Conservation (phyloP, 2,329 filamentous ascomycete species). For the Penicillium sp. region DNA sequence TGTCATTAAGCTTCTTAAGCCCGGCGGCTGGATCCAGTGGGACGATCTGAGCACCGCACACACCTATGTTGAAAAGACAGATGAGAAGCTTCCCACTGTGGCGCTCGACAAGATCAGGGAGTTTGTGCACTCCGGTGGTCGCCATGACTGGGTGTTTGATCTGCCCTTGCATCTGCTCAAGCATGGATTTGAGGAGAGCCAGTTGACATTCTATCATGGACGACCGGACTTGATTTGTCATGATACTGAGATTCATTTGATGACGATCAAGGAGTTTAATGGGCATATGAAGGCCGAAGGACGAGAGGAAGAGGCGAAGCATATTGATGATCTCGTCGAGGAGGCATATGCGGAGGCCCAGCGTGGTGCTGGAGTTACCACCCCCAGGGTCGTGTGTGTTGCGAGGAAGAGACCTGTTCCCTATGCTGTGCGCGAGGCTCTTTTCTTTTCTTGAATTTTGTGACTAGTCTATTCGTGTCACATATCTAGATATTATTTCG, state of each 20-base stretch:
- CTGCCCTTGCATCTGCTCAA: slow-evolving; percentile 12
- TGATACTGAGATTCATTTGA: slow-evolving; percentile 19
- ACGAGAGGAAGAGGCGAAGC: slow-evolving; percentile 9
- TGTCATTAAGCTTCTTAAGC: slow-evolving; percentile 26
- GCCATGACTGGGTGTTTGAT: slow-evolving; percentile 23
- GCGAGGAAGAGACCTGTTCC: background rate
- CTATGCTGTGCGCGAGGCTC: background rate
- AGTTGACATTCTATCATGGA: slow-evolving; percentile 15
- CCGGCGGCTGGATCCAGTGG: slow-evolving; percentile 32
- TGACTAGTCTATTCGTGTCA: no score
- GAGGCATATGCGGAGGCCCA: slow-evolving; percentile 12
- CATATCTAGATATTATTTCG: no score
- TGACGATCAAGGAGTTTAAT: slow-evolving; percentile 23
- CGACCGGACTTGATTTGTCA: slow-evolving; percentile 12
- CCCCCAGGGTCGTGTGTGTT: slow-evolving; percentile 17
- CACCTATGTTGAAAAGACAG: slow-evolving; percentile 14
- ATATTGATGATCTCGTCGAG: slow-evolving; percentile 10
- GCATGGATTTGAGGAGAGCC: slow-evolving; percentile 12
- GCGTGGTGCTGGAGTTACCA: slow-evolving; percentile 15
- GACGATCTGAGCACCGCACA: slow-evolving; percentile 28
- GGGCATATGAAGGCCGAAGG: slow-evolving; percentile 8
- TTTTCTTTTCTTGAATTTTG: background rate
- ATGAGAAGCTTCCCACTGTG: slow-evolving; percentile 5
- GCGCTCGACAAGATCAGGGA: slow-evolving; percentile 18
- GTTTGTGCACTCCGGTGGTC: slow-evolving; percentile 16